Evolutionary conservation across 768 basidiomycete species (phyloP).

Genomic region (Tricholoma terreum): DNA sequence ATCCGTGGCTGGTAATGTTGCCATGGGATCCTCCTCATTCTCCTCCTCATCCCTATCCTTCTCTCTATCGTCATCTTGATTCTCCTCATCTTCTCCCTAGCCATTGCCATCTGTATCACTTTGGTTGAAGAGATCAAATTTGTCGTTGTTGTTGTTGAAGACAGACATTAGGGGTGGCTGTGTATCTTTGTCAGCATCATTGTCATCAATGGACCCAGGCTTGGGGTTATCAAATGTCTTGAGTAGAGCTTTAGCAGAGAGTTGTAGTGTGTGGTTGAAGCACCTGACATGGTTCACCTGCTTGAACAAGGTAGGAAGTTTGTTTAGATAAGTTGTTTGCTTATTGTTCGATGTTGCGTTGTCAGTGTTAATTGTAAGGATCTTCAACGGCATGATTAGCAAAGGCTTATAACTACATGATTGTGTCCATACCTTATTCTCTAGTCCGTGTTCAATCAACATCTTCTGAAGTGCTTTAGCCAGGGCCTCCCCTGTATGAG

Average conservation of each 20-base stretch:
- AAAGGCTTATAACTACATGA: background rate
- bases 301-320: conserved; percentile 18
- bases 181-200: background rate
- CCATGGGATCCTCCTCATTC: background rate
- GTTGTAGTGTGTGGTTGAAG: conserved; percentile 38
- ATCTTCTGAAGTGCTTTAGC: conserved; percentile 25
- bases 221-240: conserved; percentile 23
- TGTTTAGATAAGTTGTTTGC: conserved; percentile 28
- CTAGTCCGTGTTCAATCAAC: conserved; percentile 29
- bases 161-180: background rate
- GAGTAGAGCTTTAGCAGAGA: conserved; percentile 32
- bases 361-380: conserved; percentile 33
- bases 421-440: conserved; percentile 24
- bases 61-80: background rate
- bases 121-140: background rate
- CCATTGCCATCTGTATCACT: background rate
- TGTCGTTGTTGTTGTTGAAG: background rate
- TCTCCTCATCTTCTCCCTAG: background rate
- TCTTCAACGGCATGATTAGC: conserved; percentile 9
- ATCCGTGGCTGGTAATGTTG: conserved; percentile 12
- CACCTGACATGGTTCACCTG: conserved; percentile 26
- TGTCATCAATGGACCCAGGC: conserved; percentile 3
- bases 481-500: conserved; percentile 29
- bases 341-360: conserved; percentile 34
- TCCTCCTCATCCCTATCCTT: conserved; percentile 22